Percentiles rank a stretch among this genome's conserved stretches.
phyloP scores from a whole-genome alignment of 1,139 yeast genomes.

The Yamadazyma jaroonii region DNA sequence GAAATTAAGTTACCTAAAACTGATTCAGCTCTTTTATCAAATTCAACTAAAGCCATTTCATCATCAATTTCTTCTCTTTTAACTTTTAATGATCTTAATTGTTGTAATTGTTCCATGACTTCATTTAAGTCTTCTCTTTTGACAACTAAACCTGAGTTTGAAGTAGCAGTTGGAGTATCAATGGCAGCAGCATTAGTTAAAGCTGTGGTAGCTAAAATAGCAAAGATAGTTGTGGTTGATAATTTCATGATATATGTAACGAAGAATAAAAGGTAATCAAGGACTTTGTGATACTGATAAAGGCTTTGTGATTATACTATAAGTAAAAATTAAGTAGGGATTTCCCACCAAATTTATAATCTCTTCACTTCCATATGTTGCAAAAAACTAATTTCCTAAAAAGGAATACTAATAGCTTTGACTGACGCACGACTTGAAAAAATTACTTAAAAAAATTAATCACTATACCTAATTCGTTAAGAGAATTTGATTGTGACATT shows the following conservation, averaged over 20 bases:
- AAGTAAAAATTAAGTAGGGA: background rate
- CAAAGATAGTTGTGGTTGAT: constrained; percentile 40
- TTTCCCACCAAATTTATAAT: background rate
- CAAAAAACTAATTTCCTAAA: constrained; percentile 3
- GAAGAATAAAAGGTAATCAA: constrained; percentile 1
- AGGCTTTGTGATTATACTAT: background rate
- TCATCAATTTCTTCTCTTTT: constrained; percentile 36
- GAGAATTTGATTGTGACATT: too few species aligned
- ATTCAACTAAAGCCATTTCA: constrained; percentile 26
- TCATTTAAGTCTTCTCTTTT: constrained; percentile 38
- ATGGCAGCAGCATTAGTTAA: constrained; percentile 41
- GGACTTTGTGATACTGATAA: background rate
- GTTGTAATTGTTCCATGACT: constrained; percentile 32
- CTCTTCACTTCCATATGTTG: background rate
- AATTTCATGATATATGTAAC: constrained; percentile 33
- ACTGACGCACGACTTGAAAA: constrained; percentile 1
- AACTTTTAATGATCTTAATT: constrained; percentile 28
- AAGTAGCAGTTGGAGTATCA: constrained; percentile 3
- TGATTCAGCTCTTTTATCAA: constrained; percentile 39
- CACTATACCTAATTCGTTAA: background rate
- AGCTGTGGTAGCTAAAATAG: constrained; percentile 41
- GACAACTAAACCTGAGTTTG: constrained; percentile 23
- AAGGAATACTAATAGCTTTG: constrained; percentile 3
- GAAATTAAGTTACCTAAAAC: constrained; percentile 36
- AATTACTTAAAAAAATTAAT: background rate